Evolutionary conservation across 176 grass and related monocot species (phyloP).

Genomic region (Musa schizocarpa): DNA sequence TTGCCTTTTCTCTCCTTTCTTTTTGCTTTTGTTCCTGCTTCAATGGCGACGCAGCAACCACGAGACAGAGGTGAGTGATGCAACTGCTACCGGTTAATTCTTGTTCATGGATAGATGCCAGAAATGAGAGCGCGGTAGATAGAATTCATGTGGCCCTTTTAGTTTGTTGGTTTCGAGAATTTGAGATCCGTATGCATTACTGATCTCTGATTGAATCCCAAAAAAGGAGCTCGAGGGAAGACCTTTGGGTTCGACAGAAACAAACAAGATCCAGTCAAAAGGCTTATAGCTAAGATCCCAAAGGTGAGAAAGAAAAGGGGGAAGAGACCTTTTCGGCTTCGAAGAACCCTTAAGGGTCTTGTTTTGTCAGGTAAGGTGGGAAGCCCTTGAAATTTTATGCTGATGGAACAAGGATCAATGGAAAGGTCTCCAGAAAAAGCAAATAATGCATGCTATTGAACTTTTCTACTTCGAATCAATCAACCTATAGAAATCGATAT

Average conservation of each 20-base stretch:
- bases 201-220: no score
- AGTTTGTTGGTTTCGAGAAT: no score
- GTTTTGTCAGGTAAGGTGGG: constrained; percentile 30
- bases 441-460: no score
- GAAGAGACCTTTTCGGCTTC: neutral
- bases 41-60: no score
- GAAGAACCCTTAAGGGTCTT: neutral
- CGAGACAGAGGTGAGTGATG: no score
- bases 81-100: no score
- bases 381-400: constrained; percentile 42
- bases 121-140: no score
- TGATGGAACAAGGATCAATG: neutral
- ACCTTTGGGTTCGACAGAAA: constrained; percentile 3
- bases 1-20: constrained; percentile 75
- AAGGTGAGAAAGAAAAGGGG: constrained; percentile 2
- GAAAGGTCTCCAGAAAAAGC: neutral
- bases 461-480: no score
- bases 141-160: no score
- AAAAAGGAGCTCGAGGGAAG: neutral
- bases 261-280: neutral
- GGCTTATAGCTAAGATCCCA: neutral
- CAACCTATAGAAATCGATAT: neutral
- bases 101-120: no score
- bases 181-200: no score
- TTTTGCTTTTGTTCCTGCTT: constrained; percentile 32